Base-by-base conservation (phyloP, 1,139 yeast species). In the Yamadazyma pseudoaaseri region DNA sequence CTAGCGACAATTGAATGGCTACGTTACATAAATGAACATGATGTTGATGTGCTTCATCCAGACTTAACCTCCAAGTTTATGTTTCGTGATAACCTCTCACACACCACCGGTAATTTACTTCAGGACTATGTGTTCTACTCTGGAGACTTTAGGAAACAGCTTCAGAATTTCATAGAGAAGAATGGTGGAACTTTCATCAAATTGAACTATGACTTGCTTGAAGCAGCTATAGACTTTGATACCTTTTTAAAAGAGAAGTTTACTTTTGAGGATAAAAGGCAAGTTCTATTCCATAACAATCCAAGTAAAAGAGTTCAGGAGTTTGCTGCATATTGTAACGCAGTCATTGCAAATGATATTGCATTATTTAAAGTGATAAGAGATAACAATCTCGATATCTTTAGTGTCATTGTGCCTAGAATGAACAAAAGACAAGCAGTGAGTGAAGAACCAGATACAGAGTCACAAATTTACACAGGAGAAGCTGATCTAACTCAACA, bases 1-100 rank as follows among this genome's bases (percentile, higher is more conserved):
- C 25, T 40, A 17, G 22, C 33, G 27, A 33, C 39, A 7, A 12
- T n/a, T 11, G 38, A 35, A 11, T 40, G 44, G 44, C 20, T 40
- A n/a, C 12, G 11, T 7, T 33, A 20, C 14, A 20, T 27, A 6
- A 5, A 16, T n/a, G 20, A 21, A 15, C 17, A 35, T 6, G 11
- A 26, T n/a, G 21, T 24, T 8, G 22, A 23, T 13, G n/a, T 38
- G 9, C 26, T 31, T 12, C 29, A 23, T 18, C 18, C 33, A 9
- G 35, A 33, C 22, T 29, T 35, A 7, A 38, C 34, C 10, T 10
- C 17, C 16, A 34, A 24, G 18, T 38, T 34, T 21, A 31, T 38
- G 13, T 35, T 33, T 17, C 16, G 39, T 30, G 34, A 29, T 3
- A 33, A 29, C 15, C 27, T 20, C 15, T 21, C 27, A 7, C 21